Base-by-base conservation (phyloP, 495 filamentous ascomycete genomes). In the Neurospora sp. region DNA sequence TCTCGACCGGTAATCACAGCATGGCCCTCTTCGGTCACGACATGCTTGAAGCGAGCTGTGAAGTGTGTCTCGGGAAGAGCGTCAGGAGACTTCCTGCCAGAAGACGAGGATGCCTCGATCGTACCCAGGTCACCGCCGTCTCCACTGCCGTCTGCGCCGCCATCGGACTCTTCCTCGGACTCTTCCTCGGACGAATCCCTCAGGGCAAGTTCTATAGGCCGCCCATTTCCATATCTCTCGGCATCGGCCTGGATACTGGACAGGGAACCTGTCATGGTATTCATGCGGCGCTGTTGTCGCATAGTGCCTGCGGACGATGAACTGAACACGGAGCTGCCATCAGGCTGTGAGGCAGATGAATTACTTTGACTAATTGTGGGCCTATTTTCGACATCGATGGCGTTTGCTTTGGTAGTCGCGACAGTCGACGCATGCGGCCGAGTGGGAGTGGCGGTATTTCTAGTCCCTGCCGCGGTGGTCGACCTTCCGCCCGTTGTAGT, bases 1-100 rank as follows among this genome's bases (percentile, higher is more conserved):
- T 91, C 87, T 70, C 92, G 85, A 12, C 94, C 94, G 6, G 93
- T 95, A 69, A 97, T 90, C 22, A 98, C 88, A 6, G 90, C 91
- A 83, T 98, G 94, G 0, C 94, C 94, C 68, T 88, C 91, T 8
- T 93, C 89, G 0, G 92, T 94, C 61, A 91, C 79, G 31, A 92
- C 84, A 80, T 98, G 93, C 77, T 90, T 90, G 81, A 96, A 97
- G 4, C 94, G 89, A 16, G 88, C 80, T 3, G 94, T 94, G 9
- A 93, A 78, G 9, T 81, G 71, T 8, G 76, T 68, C 9, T 82
- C 75, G 39, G 89, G 82, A 3, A 76, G 78, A 16, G 77, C n/a
- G 7, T 77, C 80, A 0, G 75, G 74, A 27, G 79, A 77, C n/a
- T 48, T 74, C 40, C 70, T 69, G 9, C 73, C 73, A 1, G 71